These are phyloP conservation scores for Protomyces arabidopsidicola DNA, from an alignment of 1,139 yeast species.

Conservation along the genomic window DNA sequence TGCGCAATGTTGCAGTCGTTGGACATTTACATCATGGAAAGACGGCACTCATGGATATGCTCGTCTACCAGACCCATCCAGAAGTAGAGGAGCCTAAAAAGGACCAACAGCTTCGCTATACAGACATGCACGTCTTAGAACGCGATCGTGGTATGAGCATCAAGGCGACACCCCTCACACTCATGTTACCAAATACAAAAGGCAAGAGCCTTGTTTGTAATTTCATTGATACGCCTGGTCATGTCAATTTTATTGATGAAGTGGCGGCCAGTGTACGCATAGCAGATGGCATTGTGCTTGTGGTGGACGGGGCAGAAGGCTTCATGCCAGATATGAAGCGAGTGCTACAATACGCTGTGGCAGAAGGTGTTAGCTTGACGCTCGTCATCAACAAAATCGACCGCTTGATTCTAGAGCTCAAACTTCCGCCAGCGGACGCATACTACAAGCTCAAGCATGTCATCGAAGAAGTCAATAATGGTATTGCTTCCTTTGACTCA, in stretches of 20 bases:
- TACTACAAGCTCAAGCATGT: slow-evolving; percentile 60
- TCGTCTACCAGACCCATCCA: slow-evolving; percentile 60
- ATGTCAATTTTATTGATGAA: slow-evolving; percentile 76
- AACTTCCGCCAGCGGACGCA: slow-evolving; percentile 68
- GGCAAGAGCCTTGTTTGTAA: slow-evolving; percentile 59
- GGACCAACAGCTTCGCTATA: slow-evolving; percentile 51
- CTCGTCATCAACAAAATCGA: slow-evolving; percentile 80
- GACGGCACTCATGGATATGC: slow-evolving; percentile 67
- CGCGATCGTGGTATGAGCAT: slow-evolving; percentile 65
- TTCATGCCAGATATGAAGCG: slow-evolving; percentile 52
- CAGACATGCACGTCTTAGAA: slow-evolving; percentile 70
- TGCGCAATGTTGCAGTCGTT: slow-evolving; percentile 73
- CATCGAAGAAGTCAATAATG: slow-evolving; percentile 61
- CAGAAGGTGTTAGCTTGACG: slow-evolving; percentile 50
- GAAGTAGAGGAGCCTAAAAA: slow-evolving; percentile 40
- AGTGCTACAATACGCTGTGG: slow-evolving; percentile 50
- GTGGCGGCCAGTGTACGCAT: slow-evolving; percentile 53
- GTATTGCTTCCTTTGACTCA: slow-evolving; percentile 42
- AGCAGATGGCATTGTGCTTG: slow-evolving; percentile 63
- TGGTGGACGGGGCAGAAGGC: slow-evolving; percentile 86
- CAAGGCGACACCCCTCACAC: slow-evolving; percentile 57
- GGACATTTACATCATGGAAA: slow-evolving; percentile 88
- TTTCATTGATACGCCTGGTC: slow-evolving; percentile 87
- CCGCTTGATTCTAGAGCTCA: slow-evolving; percentile 68
- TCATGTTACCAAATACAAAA: slow-evolving; percentile 54